Evolutionary conservation across 2,329 filamentous ascomycete species (phyloP).

Genomic region (Drechslerella coelobrocha): DNA sequence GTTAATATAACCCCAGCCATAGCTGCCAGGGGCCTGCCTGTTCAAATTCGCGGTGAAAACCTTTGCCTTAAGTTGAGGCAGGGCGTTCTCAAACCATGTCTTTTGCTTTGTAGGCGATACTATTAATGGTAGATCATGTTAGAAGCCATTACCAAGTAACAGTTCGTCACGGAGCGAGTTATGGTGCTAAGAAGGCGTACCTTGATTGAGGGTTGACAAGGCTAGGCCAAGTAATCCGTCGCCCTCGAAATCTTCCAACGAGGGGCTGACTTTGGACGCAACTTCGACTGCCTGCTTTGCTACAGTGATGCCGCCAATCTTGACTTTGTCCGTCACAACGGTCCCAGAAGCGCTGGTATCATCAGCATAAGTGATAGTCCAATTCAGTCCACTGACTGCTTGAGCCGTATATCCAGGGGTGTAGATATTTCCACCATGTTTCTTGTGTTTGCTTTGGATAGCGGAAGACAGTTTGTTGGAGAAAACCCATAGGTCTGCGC

Average conservation of each 20-base stretch:
- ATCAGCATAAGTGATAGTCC: constrained; percentile 74
- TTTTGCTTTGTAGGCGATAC: constrained; percentile 68
- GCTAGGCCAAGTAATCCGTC: constrained; percentile 74
- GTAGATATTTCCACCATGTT: constrained; percentile 59
- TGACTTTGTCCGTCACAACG: constrained; percentile 73
- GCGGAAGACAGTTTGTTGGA: constrained; percentile 65
- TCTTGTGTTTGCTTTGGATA: constrained; percentile 62
- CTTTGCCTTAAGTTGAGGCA: constrained; percentile 60
- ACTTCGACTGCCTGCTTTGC: constrained; percentile 71
- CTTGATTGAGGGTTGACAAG: constrained; percentile 67
- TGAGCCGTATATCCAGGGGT: constrained; percentile 64
- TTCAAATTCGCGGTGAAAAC: constrained; percentile 67
- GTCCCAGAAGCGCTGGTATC: constrained; percentile 68
- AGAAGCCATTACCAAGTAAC: too few relatives aligned
- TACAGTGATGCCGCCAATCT: constrained; percentile 70
- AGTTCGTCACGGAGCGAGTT: not conserved
- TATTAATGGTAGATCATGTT: constrained; percentile 63
- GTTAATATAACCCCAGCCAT: constrained; percentile 66
- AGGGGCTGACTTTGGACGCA: constrained; percentile 66
- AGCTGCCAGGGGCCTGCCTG: constrained; percentile 61
- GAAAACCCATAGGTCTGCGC: constrained; percentile 77
- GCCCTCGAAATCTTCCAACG: constrained; percentile 66
- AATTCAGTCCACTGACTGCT: constrained; percentile 61
- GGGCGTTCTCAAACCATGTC: constrained; percentile 77
- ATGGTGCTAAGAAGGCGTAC: constrained; percentile 58